phyloP scores from a whole-genome alignment of 2,329 filamentous ascomycete species.

The Plenodomus lindquistii region DNA sequence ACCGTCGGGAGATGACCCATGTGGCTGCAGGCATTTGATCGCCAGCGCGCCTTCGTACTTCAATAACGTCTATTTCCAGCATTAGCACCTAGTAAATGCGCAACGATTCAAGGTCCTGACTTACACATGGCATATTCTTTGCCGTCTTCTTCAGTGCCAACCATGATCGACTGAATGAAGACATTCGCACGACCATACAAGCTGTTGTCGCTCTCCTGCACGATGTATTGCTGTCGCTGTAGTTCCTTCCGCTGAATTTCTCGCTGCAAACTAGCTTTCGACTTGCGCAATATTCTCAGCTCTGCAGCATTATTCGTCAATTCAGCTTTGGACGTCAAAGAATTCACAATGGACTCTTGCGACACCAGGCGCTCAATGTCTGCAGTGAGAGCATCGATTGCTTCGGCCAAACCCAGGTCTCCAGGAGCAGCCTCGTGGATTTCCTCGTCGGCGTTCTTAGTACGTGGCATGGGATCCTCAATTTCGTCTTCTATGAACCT shows the following conservation, averaged over 20 bases:
- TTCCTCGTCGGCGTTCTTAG: conserved; percentile 72
- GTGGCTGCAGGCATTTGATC: conserved; percentile 96
- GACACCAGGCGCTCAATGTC: conserved; percentile 88
- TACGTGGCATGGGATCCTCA: conserved; percentile 67
- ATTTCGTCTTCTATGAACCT: conserved; percentile 85
- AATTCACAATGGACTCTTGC: conserved; percentile 90
- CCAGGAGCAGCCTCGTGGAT: conserved; percentile 94
- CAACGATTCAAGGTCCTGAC: conserved; percentile 21
- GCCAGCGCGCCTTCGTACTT: conserved; percentile 86
- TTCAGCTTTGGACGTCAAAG: conserved; percentile 89
- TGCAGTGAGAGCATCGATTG: conserved; percentile 82
- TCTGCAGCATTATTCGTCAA: conserved; percentile 96
- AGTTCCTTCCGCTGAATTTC: conserved; percentile 94
- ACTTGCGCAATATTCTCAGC: conserved; percentile 87
- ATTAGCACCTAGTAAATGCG: conserved; percentile 3
- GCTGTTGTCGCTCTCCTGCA: conserved; percentile 97
- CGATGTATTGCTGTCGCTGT: conserved; percentile 93
- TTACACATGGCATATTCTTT: conserved; percentile 86
- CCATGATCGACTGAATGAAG: conserved; percentile 88
- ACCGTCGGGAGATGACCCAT: conserved; percentile 89
- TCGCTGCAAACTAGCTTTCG: conserved; percentile 86
- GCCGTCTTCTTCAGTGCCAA: conserved; percentile 88
- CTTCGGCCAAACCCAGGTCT: conserved; percentile 89
- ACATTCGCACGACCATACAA: conserved; percentile 89
- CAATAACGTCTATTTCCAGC: conserved; percentile 68